These are phyloP conservation scores for Lentinula aciculospora DNA, from an alignment of 768 basidiomycete genomes.

Conservation along the genomic window DNA sequence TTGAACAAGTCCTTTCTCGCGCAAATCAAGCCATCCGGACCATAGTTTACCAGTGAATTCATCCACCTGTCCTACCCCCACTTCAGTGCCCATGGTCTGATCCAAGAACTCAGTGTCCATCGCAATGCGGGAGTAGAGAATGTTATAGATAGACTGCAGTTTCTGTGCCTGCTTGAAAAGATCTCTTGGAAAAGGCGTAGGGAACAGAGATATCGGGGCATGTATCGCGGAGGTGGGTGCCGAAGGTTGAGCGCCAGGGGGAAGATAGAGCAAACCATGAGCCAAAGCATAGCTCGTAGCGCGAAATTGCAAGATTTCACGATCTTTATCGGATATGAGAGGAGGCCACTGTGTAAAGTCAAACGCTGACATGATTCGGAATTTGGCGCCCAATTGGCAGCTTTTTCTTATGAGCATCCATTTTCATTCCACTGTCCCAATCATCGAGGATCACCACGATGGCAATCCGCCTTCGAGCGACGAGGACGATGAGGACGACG, in stretches of 20 bases:
- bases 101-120: constrained; percentile 79
- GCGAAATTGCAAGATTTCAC: constrained; percentile 51
- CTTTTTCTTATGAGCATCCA: constrained; percentile 5
- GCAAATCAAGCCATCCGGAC: constrained; percentile 75
- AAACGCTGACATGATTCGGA: constrained; percentile 20
- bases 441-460: neutral
- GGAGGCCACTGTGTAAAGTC: constrained; percentile 74
- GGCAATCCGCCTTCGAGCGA: neutral
- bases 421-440: constrained; percentile 1
- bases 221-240: constrained; percentile 74
- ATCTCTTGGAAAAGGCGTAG: constrained; percentile 75
- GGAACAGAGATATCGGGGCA: constrained; percentile 85
- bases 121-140: constrained; percentile 80
- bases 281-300: constrained; percentile 83
- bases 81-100: constrained; percentile 71
- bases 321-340: constrained; percentile 47
- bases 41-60: constrained; percentile 83
- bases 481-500: constrained; percentile 37
- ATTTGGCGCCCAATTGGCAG: neutral
- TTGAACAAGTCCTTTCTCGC: constrained; percentile 49
- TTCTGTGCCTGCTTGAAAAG: constrained; percentile 61
- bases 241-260: constrained; percentile 34
- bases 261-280: constrained; percentile 81
- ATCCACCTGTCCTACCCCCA: constrained; percentile 78
- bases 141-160: constrained; percentile 78